Conservation (phyloP, 768 basidiomycete species). For the Multifurca ochricompacta region DNA sequence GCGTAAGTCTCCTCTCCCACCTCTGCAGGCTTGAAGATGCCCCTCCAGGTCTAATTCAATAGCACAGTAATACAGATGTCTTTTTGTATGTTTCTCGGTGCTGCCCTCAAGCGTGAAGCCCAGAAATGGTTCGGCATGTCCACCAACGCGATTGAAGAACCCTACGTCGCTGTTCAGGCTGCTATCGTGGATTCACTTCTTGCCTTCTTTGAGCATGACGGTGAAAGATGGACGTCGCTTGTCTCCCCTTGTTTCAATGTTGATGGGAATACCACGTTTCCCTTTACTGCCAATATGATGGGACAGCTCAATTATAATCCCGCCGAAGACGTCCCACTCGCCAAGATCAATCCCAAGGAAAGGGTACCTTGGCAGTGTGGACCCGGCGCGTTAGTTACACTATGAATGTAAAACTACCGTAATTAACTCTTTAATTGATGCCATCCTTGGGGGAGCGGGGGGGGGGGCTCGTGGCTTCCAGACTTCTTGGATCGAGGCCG, state of each 20-base stretch:
- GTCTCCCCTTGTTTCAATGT: too few species aligned
- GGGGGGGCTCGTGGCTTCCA: constrained; percentile 31
- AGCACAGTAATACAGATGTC: constrained; percentile 1
- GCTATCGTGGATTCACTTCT: not conserved
- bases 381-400: constrained; percentile 18
- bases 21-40: not conserved
- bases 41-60: not conserved
- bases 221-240: too few species aligned
- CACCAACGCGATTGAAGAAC: not conserved
- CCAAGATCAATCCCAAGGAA: not conserved
- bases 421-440: too few species aligned
- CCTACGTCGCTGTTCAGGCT: not conserved
- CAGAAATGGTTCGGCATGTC: not conserved
- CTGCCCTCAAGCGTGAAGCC: not conserved
- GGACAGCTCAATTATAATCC: not conserved
- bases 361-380: constrained; percentile 8
- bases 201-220: too few species aligned
- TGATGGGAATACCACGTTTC: too few species aligned
- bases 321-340: not conserved
- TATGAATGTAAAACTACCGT: too few species aligned
- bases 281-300: not conserved
- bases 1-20: not conserved
- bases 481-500: constrained; percentile 28
- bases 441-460: constrained; percentile 27
- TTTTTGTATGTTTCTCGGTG: constrained; percentile 5